Base-by-base conservation (phyloP, 805 yeast species). In the Cyberlindnera meyerae region DNA sequence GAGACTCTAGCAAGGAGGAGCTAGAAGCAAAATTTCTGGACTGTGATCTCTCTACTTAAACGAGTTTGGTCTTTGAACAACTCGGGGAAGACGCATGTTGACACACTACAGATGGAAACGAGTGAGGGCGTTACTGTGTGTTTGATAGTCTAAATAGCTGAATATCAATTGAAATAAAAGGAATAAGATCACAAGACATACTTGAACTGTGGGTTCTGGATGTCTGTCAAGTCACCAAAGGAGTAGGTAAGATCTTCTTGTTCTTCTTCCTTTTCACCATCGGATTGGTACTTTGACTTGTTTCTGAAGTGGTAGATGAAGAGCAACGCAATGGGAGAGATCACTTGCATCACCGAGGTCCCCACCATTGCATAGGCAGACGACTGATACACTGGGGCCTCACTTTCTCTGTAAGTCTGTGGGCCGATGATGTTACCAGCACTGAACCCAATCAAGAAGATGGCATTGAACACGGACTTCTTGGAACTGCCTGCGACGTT, bases 401-500 rank as follows among this genome's bases (percentile, higher is more conserved):
- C 74, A 8, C 56, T 45, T 1, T 69, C 61, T 37, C 63, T 66
- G 61, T 81, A 83, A n/a, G 82, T 68, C 55, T 80, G 86, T 5
- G 90, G 87, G 1, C 88, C 90, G 35, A 79, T 69, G 25, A 82
- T 61, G 54, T 80, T 77, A 11, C 85, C 83, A 29, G 75, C 72
- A 24, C 83, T 74, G 53, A 78, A 82, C 6, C 77, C 81, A 39
- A 81, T 67, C 55, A 82, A 66, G 29, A 70, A 70, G 18, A 77
- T 55, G 8, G 80, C 78, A 37, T 75, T 73, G 22, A 75, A 68
- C 4, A 75, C 67, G 44, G 77, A 66, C 47, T 80, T 77, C 57
- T 84, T 84, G 13, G 89, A 79, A 43, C 75, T 72, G 8, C 93
- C 93, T 1, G 87, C 77, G 25, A 78, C 70, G 55, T 82, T 70